Base-by-base conservation (phyloP, 2,329 filamentous ascomycete genomes). In the Talaromyces sp. region DNA sequence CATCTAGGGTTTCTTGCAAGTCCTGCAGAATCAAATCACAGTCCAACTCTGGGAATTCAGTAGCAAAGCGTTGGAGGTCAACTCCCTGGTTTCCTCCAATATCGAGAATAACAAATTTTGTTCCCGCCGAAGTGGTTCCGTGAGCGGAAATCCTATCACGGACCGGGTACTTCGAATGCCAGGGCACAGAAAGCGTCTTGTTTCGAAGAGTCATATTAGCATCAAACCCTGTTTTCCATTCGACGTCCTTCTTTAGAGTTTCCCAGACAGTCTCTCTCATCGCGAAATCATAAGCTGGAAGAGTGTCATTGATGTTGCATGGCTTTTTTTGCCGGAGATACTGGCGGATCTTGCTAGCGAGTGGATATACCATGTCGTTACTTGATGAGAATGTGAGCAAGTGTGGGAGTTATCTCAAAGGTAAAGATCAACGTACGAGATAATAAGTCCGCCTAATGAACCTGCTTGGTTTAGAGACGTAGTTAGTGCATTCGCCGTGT, bases 211-310 rank as follows among this genome's bases (percentile, higher is more conserved):
- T 60, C 65, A 67, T 66, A 32, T 64, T 64, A 50, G 62, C 61
- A 43, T 67, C 65, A 19, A 67, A 67, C 2, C 61, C 61, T 48
- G 62, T 27, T 41, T 67, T 67, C 43, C 64, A 61, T 19, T 64
- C 63, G 0, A 59, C 53, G 52, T 67, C 62, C 6, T 60, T 62
- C 38, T 65, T 62, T 2, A 67, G 26, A 1, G 66, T 51, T 7
- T 61, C 64, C 27, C 65, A 66, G 21, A 64, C 62, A 0, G 63
- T 59, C 26, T 66, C 64, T 12, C 57, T 38, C 19, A 31, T 24
- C 8, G 54, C 54, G 21, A 17, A 46, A 24, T 56, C 54, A 17
- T 56, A 56, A 3, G 35, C 35, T 19, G 54, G 19, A 19, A 14
- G 54, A 4, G 19, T 56, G 7, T 56, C 10, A 19, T 4, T 48